Percentiles rank a stretch among this genome's conserved stretches.
phyloP scores from a whole-genome alignment of 2,329 filamentous ascomycete genomes.

The Teratosphaeria gauchensis region DNA sequence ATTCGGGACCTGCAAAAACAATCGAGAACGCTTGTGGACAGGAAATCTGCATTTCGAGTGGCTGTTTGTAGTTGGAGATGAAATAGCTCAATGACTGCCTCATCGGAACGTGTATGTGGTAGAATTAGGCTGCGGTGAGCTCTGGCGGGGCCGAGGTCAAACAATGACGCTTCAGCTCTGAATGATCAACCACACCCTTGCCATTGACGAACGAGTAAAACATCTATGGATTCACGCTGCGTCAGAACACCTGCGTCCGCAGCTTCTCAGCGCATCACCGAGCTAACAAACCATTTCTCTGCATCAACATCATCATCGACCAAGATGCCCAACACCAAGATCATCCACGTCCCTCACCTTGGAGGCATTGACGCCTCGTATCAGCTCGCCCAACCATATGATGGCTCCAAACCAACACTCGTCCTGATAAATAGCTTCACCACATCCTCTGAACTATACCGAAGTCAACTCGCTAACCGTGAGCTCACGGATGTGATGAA shows the following conservation, averaged over 20 bases:
- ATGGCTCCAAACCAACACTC: slow-evolving; percentile 37
- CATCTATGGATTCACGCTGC: not conserved
- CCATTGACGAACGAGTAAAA: not conserved
- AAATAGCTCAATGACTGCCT: too few relatives aligned
- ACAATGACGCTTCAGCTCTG: not conserved
- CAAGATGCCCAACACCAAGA: slow-evolving; percentile 28
- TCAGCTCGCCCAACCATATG: slow-evolving; percentile 29
- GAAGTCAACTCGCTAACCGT: slow-evolving; percentile 19
- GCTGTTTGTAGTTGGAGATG: too few relatives aligned
- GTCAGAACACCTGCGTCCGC: too few relatives aligned
- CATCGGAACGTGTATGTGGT: too few relatives aligned
- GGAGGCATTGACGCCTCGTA: slow-evolving; percentile 42
- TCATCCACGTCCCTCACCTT: slow-evolving; percentile 39
- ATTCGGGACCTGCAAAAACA: too few relatives aligned
- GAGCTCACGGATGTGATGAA: slow-evolving; percentile 32
- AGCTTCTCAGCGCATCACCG: slow-evolving; percentile 1
- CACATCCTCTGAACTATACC: slow-evolving; percentile 43
- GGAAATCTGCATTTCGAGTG: too few relatives aligned
- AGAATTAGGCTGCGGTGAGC: not conserved
- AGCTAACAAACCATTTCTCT: not conserved
- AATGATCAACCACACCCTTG: not conserved
- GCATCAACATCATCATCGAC: not conserved
- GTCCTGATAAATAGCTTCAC: slow-evolving; percentile 29
- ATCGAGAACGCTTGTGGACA: too few relatives aligned
- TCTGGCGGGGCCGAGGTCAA: not conserved